A percentile compares a stretch with the other conserved stretches of the same genome.
phyloP scores from a whole-genome alignment of 192 early-diverging fungal species.

The Mortierella antarctica region DNA sequence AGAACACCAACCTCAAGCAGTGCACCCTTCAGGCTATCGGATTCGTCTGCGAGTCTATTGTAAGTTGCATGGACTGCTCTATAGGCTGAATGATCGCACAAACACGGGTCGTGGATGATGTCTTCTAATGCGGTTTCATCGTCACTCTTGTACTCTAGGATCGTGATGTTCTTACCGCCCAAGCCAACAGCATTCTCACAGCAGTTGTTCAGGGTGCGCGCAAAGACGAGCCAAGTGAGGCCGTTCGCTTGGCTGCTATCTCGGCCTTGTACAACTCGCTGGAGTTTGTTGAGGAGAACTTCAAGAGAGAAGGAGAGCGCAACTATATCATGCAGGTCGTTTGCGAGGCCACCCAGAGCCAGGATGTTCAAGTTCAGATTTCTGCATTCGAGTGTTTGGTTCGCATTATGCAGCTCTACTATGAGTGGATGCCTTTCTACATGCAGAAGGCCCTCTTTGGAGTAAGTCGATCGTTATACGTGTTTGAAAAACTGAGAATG shows the following conservation, averaged over 20 bases:
- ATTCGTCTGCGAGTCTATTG: slow-evolving; percentile 91
- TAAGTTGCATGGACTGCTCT: slow-evolving; percentile 53
- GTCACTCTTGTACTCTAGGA: slow-evolving; percentile 57
- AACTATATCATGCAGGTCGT: slow-evolving; percentile 99
- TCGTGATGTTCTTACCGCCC: slow-evolving; percentile 80
- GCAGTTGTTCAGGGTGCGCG: slow-evolving; percentile 96
- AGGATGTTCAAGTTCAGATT: slow-evolving; percentile 79
- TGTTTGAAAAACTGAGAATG: not conserved
- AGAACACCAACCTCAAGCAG: slow-evolving; percentile 79
- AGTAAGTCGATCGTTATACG: slow-evolving; percentile 58
- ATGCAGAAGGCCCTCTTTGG: slow-evolving; percentile 97
- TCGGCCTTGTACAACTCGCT: slow-evolving; percentile 94
- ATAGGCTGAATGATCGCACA: not conserved
- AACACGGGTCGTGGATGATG: not conserved
- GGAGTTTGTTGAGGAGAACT: slow-evolving; percentile 94
- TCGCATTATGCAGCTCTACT: slow-evolving; percentile 97
- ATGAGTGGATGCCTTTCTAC: slow-evolving; percentile 95
- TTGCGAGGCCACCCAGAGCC: slow-evolving; percentile 93
- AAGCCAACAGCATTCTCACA: slow-evolving; percentile 93
- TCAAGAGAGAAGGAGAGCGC: slow-evolving; percentile 93
- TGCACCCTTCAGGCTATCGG: slow-evolving; percentile 91
- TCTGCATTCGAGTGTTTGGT: slow-evolving; percentile 96
- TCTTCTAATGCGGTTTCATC: not conserved
- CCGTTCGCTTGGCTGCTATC: slow-evolving; percentile 90
- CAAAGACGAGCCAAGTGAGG: slow-evolving; percentile 88